A percentile compares a stretch with the other conserved stretches of the same genome.
Conservation (phyloP, 805 yeast genomes). For the Starmerella kuoi region DNA sequence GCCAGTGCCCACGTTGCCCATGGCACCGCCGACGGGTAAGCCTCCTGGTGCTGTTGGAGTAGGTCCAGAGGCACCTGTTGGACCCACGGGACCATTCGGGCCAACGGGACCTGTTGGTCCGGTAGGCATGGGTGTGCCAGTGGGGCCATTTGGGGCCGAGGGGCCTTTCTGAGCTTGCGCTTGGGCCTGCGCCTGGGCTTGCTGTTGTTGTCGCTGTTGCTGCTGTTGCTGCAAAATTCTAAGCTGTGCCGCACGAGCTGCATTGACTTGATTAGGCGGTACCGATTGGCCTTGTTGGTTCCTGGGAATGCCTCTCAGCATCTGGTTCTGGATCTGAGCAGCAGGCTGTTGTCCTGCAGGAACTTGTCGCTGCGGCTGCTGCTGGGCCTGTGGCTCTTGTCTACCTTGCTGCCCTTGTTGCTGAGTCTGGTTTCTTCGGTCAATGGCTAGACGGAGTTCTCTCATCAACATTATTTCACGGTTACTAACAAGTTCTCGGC, state of each 20-base stretch:
- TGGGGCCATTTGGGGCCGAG: background rate
- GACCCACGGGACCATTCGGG: background rate
- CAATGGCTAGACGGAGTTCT: constrained; percentile 12
- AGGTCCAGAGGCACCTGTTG: background rate
- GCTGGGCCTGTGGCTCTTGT: background rate
- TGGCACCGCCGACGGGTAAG: background rate
- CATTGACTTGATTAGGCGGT: constrained; percentile 7
- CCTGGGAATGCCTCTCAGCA: constrained; percentile 17
- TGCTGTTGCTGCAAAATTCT: constrained; percentile 10
- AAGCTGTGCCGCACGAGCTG: constrained; percentile 17
- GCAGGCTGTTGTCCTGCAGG: constrained; percentile 19
- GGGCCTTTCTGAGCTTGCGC: background rate
- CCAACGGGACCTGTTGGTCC: background rate
- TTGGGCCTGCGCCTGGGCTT: constrained; percentile 6
- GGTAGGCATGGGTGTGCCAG: background rate
- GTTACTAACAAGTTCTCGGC: constrained; percentile 17
- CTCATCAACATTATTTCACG: constrained; percentile 20
- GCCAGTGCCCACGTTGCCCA: background rate
- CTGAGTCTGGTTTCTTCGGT: constrained; percentile 10
- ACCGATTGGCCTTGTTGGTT: constrained; percentile 18
- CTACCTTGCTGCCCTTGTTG: background rate
- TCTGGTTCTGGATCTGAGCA: constrained; percentile 13
- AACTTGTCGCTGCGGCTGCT: constrained; percentile 7
- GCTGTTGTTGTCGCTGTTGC: background rate
- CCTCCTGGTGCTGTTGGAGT: background rate